Percentiles rank a stretch among this genome's conserved stretches.
Evolutionary conservation across 306 rosid genomes (phyloP).

Genomic region (Amphicarpaea edgeworthii): DNA sequence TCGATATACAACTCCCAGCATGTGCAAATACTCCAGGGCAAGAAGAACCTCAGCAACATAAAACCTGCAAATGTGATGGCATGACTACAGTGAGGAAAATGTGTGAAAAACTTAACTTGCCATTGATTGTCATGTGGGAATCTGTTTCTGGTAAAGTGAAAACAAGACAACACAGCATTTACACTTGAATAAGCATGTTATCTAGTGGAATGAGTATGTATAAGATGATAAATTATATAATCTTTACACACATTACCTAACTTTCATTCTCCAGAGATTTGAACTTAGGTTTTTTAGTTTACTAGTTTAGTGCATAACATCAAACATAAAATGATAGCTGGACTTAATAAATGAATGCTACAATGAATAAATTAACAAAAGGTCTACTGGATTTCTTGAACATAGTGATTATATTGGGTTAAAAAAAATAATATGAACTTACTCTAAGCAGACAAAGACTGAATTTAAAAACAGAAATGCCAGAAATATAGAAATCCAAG

Average conservation of each 20-base stretch:
- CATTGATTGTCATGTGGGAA: background rate
- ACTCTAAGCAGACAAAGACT: slow-evolving; percentile 11
- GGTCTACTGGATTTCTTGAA: slow-evolving; percentile 10
- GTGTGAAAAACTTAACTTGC: slow-evolving; percentile 13
- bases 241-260: background rate
- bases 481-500: slow-evolving; percentile 3
- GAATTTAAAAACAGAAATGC: slow-evolving; percentile 11
- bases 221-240: slow-evolving; percentile 28
- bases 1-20: slow-evolving; percentile 97
- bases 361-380: slow-evolving; percentile 13
- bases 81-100: slow-evolving; percentile 34
- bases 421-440: background rate
- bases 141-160: background rate
- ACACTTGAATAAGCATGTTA: slow-evolving; percentile 4
- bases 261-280: background rate
- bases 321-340: slow-evolving; percentile 20
- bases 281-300: slow-evolving; percentile 6
- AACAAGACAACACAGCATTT: slow-evolving; percentile 6
- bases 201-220: slow-evolving; percentile 5
- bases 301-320: slow-evolving; percentile 15
- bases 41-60: slow-evolving; percentile 96
- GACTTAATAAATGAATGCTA: slow-evolving; percentile 3
- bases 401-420: background rate
- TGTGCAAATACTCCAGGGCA: slow-evolving; percentile 93
- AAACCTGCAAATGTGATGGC: slow-evolving; percentile 63